phyloP scores from a whole-genome alignment of 164 flowering plant genomes.

The Santalum album region DNA sequence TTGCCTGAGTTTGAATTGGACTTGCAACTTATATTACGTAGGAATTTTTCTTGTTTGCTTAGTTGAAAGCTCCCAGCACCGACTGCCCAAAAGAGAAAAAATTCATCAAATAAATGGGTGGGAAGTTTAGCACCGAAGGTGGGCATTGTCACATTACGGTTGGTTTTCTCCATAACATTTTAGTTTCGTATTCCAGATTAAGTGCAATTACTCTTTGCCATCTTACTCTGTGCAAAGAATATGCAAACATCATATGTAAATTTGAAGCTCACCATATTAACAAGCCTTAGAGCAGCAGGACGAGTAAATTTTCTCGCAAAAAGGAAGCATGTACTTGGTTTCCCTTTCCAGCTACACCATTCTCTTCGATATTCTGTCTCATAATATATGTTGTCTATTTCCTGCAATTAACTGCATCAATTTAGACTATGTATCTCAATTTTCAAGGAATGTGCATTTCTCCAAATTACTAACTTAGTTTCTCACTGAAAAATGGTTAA shows the following conservation, averaged over 20 bases:
- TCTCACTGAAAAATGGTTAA: no score
- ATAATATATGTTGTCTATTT: neutral
- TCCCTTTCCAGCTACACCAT: conserved; percentile 1
- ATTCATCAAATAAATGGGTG: neutral
- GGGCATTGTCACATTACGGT: no score
- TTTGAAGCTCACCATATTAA: neutral
- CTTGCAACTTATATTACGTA: no score
- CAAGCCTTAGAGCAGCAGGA: neutral
- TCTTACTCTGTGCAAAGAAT: neutral
- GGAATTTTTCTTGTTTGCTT: no score
- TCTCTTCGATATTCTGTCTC: neutral
- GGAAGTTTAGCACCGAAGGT: no score
- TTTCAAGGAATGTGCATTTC: no score
- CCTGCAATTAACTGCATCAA: neutral
- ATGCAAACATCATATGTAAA: neutral
- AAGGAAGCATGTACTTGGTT: neutral
- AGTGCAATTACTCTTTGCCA: no score
- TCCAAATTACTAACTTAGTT: no score
- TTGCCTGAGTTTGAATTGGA: no score
- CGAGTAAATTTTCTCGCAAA: neutral
- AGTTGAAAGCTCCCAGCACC: conserved; percentile 18
- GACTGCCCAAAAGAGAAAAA: conserved; percentile 20
- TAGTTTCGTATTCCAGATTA: no score
- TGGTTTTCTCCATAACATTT: no score
- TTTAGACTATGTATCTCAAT: neutral